Base-by-base conservation (phyloP, 345 rosid species). In the Isatis tinctoria region DNA sequence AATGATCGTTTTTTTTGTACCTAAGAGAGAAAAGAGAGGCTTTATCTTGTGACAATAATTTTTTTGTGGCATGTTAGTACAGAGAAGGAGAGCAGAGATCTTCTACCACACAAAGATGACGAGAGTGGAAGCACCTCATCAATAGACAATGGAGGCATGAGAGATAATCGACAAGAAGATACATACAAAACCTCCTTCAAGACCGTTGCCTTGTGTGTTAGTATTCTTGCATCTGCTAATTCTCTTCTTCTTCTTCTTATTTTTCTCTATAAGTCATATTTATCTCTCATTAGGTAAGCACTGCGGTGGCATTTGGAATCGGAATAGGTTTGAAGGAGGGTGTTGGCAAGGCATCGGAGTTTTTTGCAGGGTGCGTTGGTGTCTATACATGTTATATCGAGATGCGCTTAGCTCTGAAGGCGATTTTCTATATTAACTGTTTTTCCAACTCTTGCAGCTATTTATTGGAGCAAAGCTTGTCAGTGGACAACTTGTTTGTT, bases 401-500 rank as follows among this genome's bases (percentile, higher is more conserved):
- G 18, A 16, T 36, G 65, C 27, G 41, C 24, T 47, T 48, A 39
- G 30, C 27, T 63, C 44, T 39, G 10, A 28, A 53, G 11, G 60
- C 9, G 22, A 48, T 47, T 32, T 30, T 5, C 5, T 1, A 4
- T 4, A 0, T 65, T 57, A 16, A 36, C 70, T 36, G 16, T 17
- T 16, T 32, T 79, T 30, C 52, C 52, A 58, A 44, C 53, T 70
- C 47, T 83, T 86, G 79, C 90, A 94, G 98, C 77, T 94, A 94
- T 64, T 66, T 94, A 61, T 80, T 94, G 88, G 97, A 94, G 90
- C 96, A 94, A 82, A 94, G 97, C 79, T 87, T 91, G 82, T 94
- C 98, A 1, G 98, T 94, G 62, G 98, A 94, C 79, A 94, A 94
- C 83, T 84, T 94, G 67, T 94, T 94, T 69, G 93, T 94, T 79